Evolutionary conservation across 805 yeast genomes (phyloP).

Genomic region (Zygosaccharomyces lentus): DNA sequence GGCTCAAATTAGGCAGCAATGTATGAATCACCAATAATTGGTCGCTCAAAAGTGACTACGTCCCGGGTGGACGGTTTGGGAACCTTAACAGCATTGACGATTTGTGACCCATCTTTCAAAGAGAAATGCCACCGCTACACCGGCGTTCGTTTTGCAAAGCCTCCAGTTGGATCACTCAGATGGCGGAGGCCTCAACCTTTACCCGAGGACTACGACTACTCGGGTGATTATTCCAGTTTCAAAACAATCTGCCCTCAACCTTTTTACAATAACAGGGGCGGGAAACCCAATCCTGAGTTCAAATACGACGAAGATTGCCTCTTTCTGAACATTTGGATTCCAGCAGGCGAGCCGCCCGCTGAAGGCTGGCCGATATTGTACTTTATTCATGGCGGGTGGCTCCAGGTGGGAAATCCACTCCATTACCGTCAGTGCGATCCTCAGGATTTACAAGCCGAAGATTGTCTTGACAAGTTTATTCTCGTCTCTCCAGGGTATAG

Average conservation of each 20-base stretch:
- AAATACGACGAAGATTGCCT: slow-evolving; percentile 35
- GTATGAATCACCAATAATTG: slow-evolving; percentile 14
- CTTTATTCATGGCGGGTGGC: slow-evolving; percentile 44
- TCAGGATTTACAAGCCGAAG: slow-evolving; percentile 28
- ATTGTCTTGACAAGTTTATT: slow-evolving; percentile 34
- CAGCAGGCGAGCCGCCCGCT: slow-evolving; percentile 34
- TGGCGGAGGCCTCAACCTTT: slow-evolving; percentile 35
- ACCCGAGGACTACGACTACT: slow-evolving; percentile 36
- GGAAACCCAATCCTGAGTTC: slow-evolving; percentile 29
- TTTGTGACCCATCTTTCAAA: slow-evolving; percentile 11
- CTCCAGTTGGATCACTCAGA: slow-evolving; percentile 33
- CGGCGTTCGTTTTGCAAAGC: slow-evolving; percentile 36
- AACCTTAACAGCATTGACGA: slow-evolving; percentile 29
- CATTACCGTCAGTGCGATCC: slow-evolving; percentile 23
- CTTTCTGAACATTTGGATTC: slow-evolving; percentile 39
- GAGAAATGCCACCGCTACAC: slow-evolving; percentile 27
- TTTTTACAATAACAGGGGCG: slow-evolving; percentile 7
- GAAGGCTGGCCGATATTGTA: slow-evolving; percentile 43
- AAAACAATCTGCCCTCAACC: slow-evolving; percentile 40
- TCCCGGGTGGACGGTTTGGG: slow-evolving; percentile 28
- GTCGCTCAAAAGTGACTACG: slow-evolving; percentile 15
- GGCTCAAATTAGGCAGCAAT: not conserved
- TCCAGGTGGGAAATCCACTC: slow-evolving; percentile 36
- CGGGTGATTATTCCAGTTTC: slow-evolving; percentile 38
- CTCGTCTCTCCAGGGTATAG: slow-evolving; percentile 41